phyloP scores from a whole-genome alignment of 1,139 yeast species.

The Candida tetrigidarum region DNA sequence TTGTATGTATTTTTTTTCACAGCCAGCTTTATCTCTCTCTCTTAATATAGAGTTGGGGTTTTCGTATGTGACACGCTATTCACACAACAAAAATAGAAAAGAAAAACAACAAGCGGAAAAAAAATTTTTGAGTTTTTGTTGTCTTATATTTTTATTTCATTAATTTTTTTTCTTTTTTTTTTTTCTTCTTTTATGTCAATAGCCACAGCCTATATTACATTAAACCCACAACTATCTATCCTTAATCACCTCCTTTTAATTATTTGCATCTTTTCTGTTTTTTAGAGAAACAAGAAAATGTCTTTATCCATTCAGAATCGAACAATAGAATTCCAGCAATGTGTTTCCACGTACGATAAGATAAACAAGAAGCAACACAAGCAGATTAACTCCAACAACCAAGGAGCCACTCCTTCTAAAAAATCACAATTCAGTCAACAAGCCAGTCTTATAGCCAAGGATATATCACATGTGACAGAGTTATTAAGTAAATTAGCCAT shows the following conservation, averaged over 20 bases:
- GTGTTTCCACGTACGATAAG: constrained; percentile 72
- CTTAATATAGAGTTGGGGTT: no score
- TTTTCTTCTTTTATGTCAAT: no score
- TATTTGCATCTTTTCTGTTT: background rate
- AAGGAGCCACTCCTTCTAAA: constrained; percentile 21
- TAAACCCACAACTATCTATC: background rate
- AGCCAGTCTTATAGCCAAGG: constrained; percentile 87
- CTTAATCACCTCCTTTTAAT: background rate
- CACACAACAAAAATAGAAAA: no score
- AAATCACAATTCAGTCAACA: constrained; percentile 76
- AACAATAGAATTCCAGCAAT: constrained; percentile 84
- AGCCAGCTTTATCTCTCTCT: no score
- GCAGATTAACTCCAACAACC: constrained; percentile 12
- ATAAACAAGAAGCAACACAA: constrained; percentile 45
- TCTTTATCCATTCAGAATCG: constrained; percentile 64
- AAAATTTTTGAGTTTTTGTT: no score
- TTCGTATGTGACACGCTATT: no score
- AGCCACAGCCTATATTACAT: no score
- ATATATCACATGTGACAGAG: constrained; percentile 87
- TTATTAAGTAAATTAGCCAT: constrained; percentile 79
- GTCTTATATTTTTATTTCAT: no score
- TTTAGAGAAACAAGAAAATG: no score
- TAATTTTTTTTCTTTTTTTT: no score
- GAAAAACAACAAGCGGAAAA: no score
- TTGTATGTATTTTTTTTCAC: no score